Percentiles rank a stretch among this genome's conserved stretches.
Conservation (phyloP, 192 early-diverging fungal genomes). For the Entomortierella parvispora region DNA sequence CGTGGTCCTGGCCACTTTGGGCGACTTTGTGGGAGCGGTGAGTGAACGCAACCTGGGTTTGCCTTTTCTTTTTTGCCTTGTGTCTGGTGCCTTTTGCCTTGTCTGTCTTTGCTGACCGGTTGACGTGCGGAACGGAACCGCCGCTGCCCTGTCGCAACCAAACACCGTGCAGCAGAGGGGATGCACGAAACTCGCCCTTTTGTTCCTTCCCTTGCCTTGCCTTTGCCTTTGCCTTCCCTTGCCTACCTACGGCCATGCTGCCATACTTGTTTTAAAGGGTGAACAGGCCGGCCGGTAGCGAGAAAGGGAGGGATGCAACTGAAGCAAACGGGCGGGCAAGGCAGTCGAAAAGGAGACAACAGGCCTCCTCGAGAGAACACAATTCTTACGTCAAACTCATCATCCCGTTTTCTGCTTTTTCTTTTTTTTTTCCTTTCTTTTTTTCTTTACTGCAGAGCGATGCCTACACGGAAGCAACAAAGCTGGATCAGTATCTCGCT, state of each 20-base stretch:
- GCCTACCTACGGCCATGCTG: too few species aligned
- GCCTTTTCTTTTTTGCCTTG: neutral
- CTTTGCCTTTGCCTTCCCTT: neutral
- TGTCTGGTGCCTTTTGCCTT: neutral
- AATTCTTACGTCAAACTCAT: neutral
- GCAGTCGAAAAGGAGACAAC: neutral
- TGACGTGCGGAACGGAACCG: too few species aligned
- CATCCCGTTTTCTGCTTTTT: neutral
- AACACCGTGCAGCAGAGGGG: too few species aligned
- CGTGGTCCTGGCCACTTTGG: constrained; percentile 77
- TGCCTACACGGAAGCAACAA: constrained; percentile 78
- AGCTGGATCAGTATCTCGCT: constrained; percentile 88
- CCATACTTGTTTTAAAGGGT: too few species aligned
- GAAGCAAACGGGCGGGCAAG: neutral
- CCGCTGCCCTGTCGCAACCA: too few species aligned
- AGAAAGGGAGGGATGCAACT: too few species aligned
- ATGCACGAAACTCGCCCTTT: too few species aligned
- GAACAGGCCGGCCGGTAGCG: too few species aligned
- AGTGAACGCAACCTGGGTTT: constrained; percentile 43
- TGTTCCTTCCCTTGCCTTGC: constrained; percentile 5
- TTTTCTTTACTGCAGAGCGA: constrained; percentile 64
- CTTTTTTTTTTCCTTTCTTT: constrained; percentile 6
- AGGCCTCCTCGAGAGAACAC: neutral
- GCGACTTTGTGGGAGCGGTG: constrained; percentile 85
- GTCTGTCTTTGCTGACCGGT: neutral